Evolutionary conservation across 1,139 yeast species (phyloP), one percentile per base, ranked within the genome.

Genomic region (Geotrichum macrosporum): DNA sequence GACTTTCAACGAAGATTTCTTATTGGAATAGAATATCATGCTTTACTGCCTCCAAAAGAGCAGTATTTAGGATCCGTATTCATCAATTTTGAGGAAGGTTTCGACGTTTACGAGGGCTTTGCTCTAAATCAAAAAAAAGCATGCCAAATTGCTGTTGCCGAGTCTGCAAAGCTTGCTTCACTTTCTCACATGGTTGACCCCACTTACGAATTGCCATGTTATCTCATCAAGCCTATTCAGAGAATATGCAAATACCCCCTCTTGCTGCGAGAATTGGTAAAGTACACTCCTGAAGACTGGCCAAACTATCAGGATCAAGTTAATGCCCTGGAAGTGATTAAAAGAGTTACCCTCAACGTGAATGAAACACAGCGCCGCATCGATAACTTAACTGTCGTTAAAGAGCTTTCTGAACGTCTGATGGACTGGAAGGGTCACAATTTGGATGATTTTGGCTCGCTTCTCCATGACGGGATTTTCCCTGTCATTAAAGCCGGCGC

Each of bases 401-500:
- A 77, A 55, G 84, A 81, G 48, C 72, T 92, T 38, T 74, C 76
- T 47, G 84, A 79, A 35, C 75, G 92, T 51, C 94, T 89, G 10
- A 72, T 76, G 35, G 94, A 89, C 65, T 92, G 98, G 98, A 78
- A 89, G 57, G 97, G 96, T n/a, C 89, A 87, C 65, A 81, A 81
- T 54, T 71, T 85, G 45, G 75, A 74, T 52, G 85, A 81, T 56
- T 87, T 88, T 66, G 98, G 99, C 24, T 94, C 85, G 52, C 73
- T 92, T 48, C 67, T 89, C 44, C 80, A 81, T 61, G 86, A 81
- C 59, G 95, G 92, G 46, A 70, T 74, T 32, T 92, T 86, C 38
- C 81, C 82, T 2, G 95, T 92, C 12, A 87, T 63, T 40, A 61
- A 84, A 62, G 77, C 77, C 39, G 94, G 87, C 37, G 75, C 76